Evolutionary conservation across 495 filamentous ascomycete genomes (phyloP).

Genomic region (Neurospora tetrasperma): DNA sequence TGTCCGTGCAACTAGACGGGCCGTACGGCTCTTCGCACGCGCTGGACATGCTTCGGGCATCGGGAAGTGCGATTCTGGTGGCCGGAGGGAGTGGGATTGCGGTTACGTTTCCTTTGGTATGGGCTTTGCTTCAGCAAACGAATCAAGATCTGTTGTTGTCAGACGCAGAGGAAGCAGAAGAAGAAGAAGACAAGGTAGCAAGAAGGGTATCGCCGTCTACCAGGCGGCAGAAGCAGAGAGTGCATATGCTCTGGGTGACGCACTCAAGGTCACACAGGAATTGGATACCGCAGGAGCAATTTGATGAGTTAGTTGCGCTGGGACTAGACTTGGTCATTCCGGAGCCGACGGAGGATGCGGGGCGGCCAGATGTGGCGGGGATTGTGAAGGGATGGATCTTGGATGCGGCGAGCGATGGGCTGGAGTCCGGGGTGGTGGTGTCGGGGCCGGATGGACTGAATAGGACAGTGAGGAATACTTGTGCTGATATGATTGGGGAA

Average conservation of each 20-base stretch:
- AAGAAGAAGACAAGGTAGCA: neutral
- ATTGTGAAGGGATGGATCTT: conserved; percentile 26
- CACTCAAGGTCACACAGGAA: conserved; percentile 37
- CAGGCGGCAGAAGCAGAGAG: conserved; percentile 20
- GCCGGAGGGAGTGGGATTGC: conserved; percentile 55
- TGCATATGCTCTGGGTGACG: conserved; percentile 49
- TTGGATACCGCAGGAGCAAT: conserved; percentile 40
- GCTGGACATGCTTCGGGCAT: conserved; percentile 25
- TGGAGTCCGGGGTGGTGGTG: conserved; percentile 36
- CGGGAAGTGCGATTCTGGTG: conserved; percentile 40
- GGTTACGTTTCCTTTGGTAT: conserved; percentile 38
- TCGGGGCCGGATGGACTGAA: conserved; percentile 47
- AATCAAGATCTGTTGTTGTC: neutral
- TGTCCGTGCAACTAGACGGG: conserved; percentile 39
- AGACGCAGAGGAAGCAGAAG: neutral
- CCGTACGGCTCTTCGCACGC: conserved; percentile 45
- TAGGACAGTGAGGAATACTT: conserved; percentile 40
- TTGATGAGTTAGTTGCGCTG: conserved; percentile 31
- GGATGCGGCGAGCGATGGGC: conserved; percentile 15
- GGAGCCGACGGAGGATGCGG: conserved; percentile 38
- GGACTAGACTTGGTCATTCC: conserved; percentile 43
- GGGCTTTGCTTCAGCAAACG: conserved; percentile 21
- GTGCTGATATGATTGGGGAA: conserved; percentile 31
- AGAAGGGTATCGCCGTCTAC: neutral
- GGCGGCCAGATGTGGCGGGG: conserved; percentile 38